Conservation (phyloP, 208 protist species). For the Herpetomonas muscarum region DNA sequence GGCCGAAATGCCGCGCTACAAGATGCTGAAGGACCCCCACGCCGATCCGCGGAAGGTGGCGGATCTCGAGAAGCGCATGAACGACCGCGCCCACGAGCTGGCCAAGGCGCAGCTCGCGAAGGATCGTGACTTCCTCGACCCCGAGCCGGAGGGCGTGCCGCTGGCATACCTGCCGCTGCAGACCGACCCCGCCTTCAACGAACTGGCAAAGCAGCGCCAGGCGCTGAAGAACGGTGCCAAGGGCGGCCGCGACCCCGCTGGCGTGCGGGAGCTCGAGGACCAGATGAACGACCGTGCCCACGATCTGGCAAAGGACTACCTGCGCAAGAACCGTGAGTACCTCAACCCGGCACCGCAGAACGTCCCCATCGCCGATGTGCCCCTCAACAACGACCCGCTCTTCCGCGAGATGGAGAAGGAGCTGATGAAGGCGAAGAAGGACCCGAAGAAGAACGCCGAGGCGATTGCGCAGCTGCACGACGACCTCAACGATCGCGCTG, state of each 20-base stretch:
- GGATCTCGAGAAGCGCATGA: slow-evolving; percentile 52
- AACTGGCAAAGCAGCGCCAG: slow-evolving; percentile 65
- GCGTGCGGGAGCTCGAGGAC: slow-evolving; percentile 49
- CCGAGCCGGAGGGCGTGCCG: slow-evolving; percentile 79
- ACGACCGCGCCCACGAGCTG: slow-evolving; percentile 50
- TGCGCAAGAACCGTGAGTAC: slow-evolving; percentile 69
- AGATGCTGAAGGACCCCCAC: slow-evolving; percentile 40
- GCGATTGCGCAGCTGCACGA: slow-evolving; percentile 59
- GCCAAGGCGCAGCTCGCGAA: slow-evolving; percentile 45
- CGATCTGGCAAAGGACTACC: slow-evolving; percentile 45
- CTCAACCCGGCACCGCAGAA: slow-evolving; percentile 60
- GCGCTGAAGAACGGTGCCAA: slow-evolving; percentile 49
- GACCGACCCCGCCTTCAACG: slow-evolving; percentile 57
- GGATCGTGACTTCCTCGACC: slow-evolving; percentile 66
- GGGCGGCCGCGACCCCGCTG: slow-evolving; percentile 22
- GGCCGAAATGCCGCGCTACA: slow-evolving; percentile 66
- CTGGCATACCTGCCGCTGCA: slow-evolving; percentile 53
- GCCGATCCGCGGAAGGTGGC: slow-evolving; percentile 28
- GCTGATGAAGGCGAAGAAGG: slow-evolving; percentile 53
- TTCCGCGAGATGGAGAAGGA: slow-evolving; percentile 78
- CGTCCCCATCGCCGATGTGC: slow-evolving; percentile 54
- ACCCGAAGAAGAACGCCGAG: slow-evolving; percentile 48
- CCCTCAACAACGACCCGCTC: slow-evolving; percentile 62
- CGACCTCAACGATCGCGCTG: slow-evolving; percentile 58
- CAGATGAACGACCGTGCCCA: slow-evolving; percentile 78